Evolutionary conservation across 78 protist genomes (phyloP).

Genomic region (Polysphondylium violaceum): DNA sequence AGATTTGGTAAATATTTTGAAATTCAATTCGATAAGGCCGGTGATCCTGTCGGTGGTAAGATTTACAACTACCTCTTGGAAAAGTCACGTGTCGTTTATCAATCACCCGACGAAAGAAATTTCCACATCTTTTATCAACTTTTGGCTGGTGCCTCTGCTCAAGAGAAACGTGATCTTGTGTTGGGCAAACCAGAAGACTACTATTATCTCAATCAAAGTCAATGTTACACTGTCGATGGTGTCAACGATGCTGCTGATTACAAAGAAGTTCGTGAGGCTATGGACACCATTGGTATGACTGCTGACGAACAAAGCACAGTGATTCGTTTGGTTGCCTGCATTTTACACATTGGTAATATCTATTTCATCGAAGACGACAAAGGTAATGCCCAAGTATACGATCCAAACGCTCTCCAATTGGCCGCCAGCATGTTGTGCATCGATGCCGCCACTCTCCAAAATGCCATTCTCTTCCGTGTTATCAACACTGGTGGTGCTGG

Average conservation of each 20-base stretch:
- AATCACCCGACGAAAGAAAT: constrained; percentile 89
- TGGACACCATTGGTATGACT: constrained; percentile 75
- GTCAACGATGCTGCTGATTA: constrained; percentile 77
- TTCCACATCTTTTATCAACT: constrained; percentile 96
- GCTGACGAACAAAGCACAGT: constrained; percentile 59
- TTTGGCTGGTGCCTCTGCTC: constrained; percentile 77
- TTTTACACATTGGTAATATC: constrained; percentile 87
- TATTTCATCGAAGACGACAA: constrained; percentile 86
- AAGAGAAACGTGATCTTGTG: constrained; percentile 41
- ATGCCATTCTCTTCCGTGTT: constrained; percentile 79
- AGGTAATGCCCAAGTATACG: constrained; percentile 80
- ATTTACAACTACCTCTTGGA: constrained; percentile 84
- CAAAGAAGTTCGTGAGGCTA: constrained; percentile 68
- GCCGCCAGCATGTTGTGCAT: constrained; percentile 80
- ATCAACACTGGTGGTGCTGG: constrained; percentile 82
- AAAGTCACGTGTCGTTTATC: constrained; percentile 92
- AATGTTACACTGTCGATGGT: constrained; percentile 79
- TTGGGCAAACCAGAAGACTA: constrained; percentile 81
- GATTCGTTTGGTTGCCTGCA: constrained; percentile 74
- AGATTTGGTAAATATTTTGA: constrained; percentile 95
- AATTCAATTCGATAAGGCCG: constrained; percentile 85
- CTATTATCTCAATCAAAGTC: constrained; percentile 77
- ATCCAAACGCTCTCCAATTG: constrained; percentile 67
- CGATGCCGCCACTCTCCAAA: constrained; percentile 67
- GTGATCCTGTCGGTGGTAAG: constrained; percentile 94